Evolutionary conservation across 176 grass and related monocot genomes (phyloP).

Genomic region (Musa itinerans): DNA sequence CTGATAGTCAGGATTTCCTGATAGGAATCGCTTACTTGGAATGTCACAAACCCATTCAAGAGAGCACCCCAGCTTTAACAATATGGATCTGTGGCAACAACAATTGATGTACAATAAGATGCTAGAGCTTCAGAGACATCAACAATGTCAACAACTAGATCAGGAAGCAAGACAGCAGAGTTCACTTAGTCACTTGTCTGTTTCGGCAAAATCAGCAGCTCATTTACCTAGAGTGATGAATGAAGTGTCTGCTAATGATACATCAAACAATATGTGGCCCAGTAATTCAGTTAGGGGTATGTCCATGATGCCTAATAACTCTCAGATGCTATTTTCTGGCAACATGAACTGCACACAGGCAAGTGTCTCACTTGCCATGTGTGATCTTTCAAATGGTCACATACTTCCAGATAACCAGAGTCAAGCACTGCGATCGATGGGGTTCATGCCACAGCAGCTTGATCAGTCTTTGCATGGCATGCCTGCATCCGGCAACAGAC

Average conservation of each 20-base stretch:
- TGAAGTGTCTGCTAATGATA: background rate
- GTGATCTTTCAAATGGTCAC: slow-evolving; percentile 58
- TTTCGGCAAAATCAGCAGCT: slow-evolving; percentile 1
- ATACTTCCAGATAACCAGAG: slow-evolving; percentile 47
- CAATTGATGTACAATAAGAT: slow-evolving; percentile 32
- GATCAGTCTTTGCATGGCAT: slow-evolving; percentile 65
- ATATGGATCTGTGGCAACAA: slow-evolving; percentile 34
- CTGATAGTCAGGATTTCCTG: background rate
- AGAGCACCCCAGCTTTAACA: slow-evolving; percentile 36
- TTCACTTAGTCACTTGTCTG: background rate
- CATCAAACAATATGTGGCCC: slow-evolving; percentile 26
- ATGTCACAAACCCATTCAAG: background rate
- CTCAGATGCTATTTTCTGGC: slow-evolving; percentile 39
- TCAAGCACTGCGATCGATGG: slow-evolving; percentile 53
- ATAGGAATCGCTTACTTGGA: background rate
- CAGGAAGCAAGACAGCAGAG: slow-evolving; percentile 21
- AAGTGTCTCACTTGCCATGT: slow-evolving; percentile 36
- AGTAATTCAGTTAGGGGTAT: slow-evolving; percentile 41
- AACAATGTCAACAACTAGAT: slow-evolving; percentile 25
- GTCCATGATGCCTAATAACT: slow-evolving; percentile 31
- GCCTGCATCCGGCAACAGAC: slow-evolving; percentile 39
- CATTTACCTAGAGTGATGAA: slow-evolving; percentile 3
- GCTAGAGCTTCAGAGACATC: slow-evolving; percentile 26
- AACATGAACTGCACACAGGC: slow-evolving; percentile 60
- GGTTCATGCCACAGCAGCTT: slow-evolving; percentile 50